Evolutionary conservation across 2,329 filamentous ascomycete genomes (phyloP), one percentile per base, ranked within the genome.

Genomic region (Rutstroemia sp.): DNA sequence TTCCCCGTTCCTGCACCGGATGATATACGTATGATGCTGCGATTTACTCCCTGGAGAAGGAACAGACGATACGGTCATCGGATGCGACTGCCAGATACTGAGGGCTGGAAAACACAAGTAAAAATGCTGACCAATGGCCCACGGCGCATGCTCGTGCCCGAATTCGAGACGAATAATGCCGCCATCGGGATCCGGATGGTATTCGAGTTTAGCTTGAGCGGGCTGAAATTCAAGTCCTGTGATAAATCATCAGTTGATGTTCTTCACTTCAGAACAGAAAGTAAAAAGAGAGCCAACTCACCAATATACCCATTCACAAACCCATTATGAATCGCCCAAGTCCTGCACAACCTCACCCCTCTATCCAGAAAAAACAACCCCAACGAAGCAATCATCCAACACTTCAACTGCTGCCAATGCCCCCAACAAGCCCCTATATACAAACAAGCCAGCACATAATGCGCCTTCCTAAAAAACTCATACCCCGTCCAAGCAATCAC

Each of bases 361-460:
- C 86, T 79, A 64, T 90, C 87, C 23, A 87, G 60, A 55, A 80
- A 75, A 77, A 86, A 86, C 16, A 90, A 75, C 1, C 81, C 72
- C 5, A 91, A n/a, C 17, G 46, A 50, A 14, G 53, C 53, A 19
- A 55, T 55, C 53, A 55, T 76, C 73, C 86, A 90, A 67, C 83
- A 88, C 48, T 79, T 76, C 4, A 91, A 73, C 51, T 83, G 73
- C 51, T 76, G 69, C 88, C 87, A 92, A 67, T 92, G 88, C 1
- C 79, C 87, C 79, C 86, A 89, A 69, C 86, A 86, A 3, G 86
- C 86, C 4, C 85, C 88, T 12, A 91, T 80, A 69, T 89, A 92
- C 4, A 90, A 69, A 73, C 87, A 82, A 10, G 87, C 88, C 2
- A 90, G 73, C 12, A 89, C 74, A 63, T 89, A 89, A 45, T 55